Evolutionary conservation across 345 rosid species (phyloP).

Genomic region (Eutrema yunnanense): DNA sequence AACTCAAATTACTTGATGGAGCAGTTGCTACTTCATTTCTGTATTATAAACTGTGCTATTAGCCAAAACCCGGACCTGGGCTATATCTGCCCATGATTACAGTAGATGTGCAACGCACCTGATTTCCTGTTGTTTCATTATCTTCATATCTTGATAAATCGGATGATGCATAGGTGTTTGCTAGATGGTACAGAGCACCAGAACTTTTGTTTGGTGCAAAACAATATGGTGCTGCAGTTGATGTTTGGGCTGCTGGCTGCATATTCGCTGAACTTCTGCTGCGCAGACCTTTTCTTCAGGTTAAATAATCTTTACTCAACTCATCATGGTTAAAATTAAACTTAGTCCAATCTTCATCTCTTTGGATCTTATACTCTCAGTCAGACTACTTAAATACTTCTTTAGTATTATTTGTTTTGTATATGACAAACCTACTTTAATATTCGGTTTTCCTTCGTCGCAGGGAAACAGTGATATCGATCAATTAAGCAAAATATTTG

Average conservation of each 20-base stretch:
- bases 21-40: not conserved
- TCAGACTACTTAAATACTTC: not conserved
- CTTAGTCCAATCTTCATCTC: not conserved
- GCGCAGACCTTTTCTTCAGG: conserved; percentile 90
- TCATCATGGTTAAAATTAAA: not conserved
- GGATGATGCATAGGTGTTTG: conserved; percentile 61
- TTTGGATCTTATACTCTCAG: not conserved
- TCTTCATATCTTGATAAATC: conserved; percentile 8
- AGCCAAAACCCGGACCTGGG: not conserved
- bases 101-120: not conserved
- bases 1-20: not conserved
- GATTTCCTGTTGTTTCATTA: not conserved
- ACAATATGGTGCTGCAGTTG: conserved; percentile 88
- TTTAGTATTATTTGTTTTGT: not conserved
- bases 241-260: conserved; percentile 98
- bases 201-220: conserved; percentile 89
- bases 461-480: conserved; percentile 94
- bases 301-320: conserved; percentile 6
- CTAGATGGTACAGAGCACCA: conserved; percentile 98
- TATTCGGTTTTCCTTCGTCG: not conserved
- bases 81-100: not conserved
- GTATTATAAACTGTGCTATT: not conserved
- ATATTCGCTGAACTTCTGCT: conserved; percentile 90
- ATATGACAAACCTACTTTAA: not conserved
- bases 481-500: conserved; percentile 89